A percentile compares a stretch with the other conserved stretches of the same genome.
phyloP scores from a whole-genome alignment of 2,329 filamentous ascomycete genomes.

The Neonectria coccinea region DNA sequence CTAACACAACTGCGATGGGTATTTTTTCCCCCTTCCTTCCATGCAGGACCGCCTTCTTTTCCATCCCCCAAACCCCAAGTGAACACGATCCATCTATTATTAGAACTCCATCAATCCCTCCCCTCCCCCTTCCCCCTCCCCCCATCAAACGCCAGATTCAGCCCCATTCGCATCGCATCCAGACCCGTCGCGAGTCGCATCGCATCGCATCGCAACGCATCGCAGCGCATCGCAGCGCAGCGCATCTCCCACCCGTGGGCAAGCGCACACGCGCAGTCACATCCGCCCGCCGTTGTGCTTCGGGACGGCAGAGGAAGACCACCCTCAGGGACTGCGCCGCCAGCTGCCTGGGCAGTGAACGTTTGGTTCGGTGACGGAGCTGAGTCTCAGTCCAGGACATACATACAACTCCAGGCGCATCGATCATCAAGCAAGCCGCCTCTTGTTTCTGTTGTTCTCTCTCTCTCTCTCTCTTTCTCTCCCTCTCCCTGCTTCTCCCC shows the following conservation, averaged over 20 bases:
- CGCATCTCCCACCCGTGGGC: too few relatives aligned
- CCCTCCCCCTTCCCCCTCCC: slow-evolving; percentile 27
- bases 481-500: not conserved
- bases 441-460: not conserved
- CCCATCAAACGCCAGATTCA: slow-evolving; percentile 45
- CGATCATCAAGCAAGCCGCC: not conserved
- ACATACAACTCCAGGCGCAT: not conserved
- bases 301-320: not conserved
- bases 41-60: slow-evolving; percentile 42
- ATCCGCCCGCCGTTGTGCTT: not conserved
- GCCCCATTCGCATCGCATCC: slow-evolving; percentile 43
- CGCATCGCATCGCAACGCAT: slow-evolving; percentile 13
- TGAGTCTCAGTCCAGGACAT: not conserved
- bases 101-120: slow-evolving; percentile 41
- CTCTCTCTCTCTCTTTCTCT: not conserved
- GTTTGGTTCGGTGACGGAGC: not conserved
- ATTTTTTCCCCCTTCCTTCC: slow-evolving; percentile 34
- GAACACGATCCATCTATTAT: slow-evolving; percentile 50
- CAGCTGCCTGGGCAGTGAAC: not conserved
- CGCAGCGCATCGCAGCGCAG: not conserved
- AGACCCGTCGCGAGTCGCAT: slow-evolving; percentile 27
- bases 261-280: too few relatives aligned
- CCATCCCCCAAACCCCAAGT: slow-evolving; percentile 37
- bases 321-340: not conserved
- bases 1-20: slow-evolving; percentile 11